Percentiles rank a stretch among this genome's conserved stretches.
phyloP scores from a whole-genome alignment of 352 stramenopile genomes.

The Phytophthora citricola region DNA sequence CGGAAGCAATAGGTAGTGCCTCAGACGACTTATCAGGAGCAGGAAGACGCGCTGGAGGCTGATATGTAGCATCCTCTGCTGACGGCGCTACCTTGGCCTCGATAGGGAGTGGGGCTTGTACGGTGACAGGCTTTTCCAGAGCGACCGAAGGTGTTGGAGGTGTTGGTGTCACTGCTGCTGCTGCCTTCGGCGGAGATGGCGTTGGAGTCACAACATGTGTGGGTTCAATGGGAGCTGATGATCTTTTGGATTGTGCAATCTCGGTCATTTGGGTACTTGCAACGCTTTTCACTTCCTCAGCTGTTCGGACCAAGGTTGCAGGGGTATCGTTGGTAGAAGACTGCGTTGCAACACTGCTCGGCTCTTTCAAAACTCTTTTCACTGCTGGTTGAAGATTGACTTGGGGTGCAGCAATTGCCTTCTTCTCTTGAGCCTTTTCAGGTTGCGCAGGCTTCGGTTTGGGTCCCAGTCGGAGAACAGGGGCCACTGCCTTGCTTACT shows the following conservation, averaged over 20 bases:
- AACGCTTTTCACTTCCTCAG: neutral
- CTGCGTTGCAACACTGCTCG: neutral
- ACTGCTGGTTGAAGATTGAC: neutral
- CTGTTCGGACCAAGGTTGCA: constrained; percentile 14
- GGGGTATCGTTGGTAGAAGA: constrained; percentile 9
- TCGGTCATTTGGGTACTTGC: constrained; percentile 3
- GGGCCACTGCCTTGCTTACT: constrained; percentile 17
- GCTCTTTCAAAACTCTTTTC: constrained; percentile 6
- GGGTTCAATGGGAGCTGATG: neutral
- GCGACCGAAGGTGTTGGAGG: constrained; percentile 4
- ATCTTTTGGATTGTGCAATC: constrained; percentile 19
- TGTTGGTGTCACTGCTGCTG: neutral
- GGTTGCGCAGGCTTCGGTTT: constrained; percentile 13
- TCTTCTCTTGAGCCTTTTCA: constrained; percentile 5
- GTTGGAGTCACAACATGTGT: neutral
- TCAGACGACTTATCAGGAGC: neutral
- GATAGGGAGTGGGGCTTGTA: neutral
- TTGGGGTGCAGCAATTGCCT: neutral
- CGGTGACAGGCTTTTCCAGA: neutral
- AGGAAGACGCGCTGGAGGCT: neutral
- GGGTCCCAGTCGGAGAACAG: constrained; percentile 15
- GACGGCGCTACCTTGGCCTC: neutral
- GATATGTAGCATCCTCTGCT: neutral
- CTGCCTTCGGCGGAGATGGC: constrained; percentile 4
- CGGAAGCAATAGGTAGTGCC: constrained; percentile 1